phyloP scores from a whole-genome alignment of 139 green algal genomes.

The Zygnema cylindricum region DNA sequence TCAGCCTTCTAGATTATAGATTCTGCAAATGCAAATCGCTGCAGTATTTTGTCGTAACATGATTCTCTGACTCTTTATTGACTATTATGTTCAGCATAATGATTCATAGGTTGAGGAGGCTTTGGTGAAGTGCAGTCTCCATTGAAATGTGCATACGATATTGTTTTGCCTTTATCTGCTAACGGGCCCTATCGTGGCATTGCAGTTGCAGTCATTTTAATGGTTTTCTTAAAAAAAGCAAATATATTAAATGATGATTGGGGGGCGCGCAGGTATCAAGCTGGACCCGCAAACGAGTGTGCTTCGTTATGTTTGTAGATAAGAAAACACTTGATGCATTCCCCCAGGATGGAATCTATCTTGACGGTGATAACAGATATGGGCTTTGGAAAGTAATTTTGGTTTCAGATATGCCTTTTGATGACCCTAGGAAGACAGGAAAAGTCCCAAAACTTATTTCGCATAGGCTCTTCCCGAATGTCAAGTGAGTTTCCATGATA shows the following conservation, averaged over 20 bases:
- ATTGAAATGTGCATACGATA: too few species aligned
- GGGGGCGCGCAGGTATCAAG: not conserved
- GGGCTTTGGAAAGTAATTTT: conserved; percentile 55
- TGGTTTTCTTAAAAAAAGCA: not conserved
- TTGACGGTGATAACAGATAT: conserved; percentile 23
- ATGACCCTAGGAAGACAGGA: conserved; percentile 44
- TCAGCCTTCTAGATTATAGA: too few species aligned
- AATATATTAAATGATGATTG: not conserved
- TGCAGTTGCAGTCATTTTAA: not conserved
- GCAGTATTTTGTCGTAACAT: too few species aligned
- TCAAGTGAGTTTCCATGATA: conserved; percentile 36
- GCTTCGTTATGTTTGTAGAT: conserved; percentile 37
- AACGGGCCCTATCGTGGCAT: not conserved
- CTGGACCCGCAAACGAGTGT: not conserved
- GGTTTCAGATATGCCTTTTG: conserved; percentile 35
- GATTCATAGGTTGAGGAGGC: too few species aligned
- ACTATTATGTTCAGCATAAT: too few species aligned
- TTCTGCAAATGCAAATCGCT: too few species aligned
- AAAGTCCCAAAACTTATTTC: conserved; percentile 56
- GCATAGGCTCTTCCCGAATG: conserved; percentile 53
- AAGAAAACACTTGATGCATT: conserved; percentile 1
- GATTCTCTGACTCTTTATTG: too few species aligned
- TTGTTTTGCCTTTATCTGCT: too few species aligned
- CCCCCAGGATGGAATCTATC: conserved; percentile 12
- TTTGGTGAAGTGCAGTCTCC: too few species aligned